A percentile compares a stretch with the other conserved stretches of the same genome.
phyloP scores from a whole-genome alignment of 768 basidiomycete species.

The Boletus coccyginus region DNA sequence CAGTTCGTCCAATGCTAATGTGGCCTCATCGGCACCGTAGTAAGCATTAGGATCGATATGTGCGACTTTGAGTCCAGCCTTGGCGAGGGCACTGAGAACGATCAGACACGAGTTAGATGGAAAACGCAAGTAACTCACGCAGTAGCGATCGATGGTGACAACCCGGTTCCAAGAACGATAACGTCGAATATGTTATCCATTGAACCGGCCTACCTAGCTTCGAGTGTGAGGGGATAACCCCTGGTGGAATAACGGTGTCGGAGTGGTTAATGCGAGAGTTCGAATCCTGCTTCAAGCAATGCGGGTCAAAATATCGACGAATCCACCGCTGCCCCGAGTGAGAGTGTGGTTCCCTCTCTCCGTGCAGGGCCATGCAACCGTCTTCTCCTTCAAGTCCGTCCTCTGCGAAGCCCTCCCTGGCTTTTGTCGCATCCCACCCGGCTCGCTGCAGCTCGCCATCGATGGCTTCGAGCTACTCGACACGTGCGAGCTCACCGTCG shows the following conservation, averaged over 20 bases:
- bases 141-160: slow-evolving; percentile 82
- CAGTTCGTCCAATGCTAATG: slow-evolving; percentile 79
- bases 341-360: slow-evolving; percentile 51
- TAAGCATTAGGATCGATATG: slow-evolving; percentile 84
- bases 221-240: too few relatives aligned
- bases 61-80: slow-evolving; percentile 82
- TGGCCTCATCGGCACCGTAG: slow-evolving; percentile 84
- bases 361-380: neutral
- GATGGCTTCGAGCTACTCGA: slow-evolving; percentile 32
- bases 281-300: slow-evolving; percentile 15
- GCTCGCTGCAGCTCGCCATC: slow-evolving; percentile 18
- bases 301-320: slow-evolving; percentile 51
- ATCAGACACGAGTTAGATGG: slow-evolving; percentile 3
- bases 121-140: slow-evolving; percentile 57
- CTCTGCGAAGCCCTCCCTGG: slow-evolving; percentile 16
- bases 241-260: too few relatives aligned
- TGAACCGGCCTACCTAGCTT: too few relatives aligned
- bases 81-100: slow-evolving; percentile 72
- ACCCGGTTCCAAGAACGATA: slow-evolving; percentile 71
- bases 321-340: slow-evolving; percentile 44
- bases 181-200: slow-evolving; percentile 58
- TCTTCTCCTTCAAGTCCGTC: slow-evolving; percentile 18
- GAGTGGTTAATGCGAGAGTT: too few relatives aligned
- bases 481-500: slow-evolving; percentile 20
- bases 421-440: neutral